Conservation (phyloP, 169 alveolate species). For the Plasmodium yoelii region DNA sequence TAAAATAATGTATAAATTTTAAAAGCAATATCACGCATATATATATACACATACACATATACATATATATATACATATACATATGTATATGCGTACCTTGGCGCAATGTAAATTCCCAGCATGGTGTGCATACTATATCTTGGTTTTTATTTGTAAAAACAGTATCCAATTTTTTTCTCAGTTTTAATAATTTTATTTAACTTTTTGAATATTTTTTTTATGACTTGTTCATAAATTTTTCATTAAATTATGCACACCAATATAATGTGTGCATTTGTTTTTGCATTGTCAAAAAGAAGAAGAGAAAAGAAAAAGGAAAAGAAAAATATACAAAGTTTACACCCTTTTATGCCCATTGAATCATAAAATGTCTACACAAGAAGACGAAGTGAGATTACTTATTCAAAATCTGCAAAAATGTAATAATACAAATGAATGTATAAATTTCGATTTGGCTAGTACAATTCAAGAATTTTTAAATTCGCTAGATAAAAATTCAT, state of each 20-base stretch:
- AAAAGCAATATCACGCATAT: not conserved
- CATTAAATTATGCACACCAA: too few relatives aligned
- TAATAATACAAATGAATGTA: constrained; percentile 55
- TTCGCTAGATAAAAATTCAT: constrained; percentile 35
- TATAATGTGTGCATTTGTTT: too few relatives aligned
- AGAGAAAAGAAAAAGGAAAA: too few relatives aligned
- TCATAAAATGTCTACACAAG: constrained; percentile 35
- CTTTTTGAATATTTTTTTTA: too few relatives aligned
- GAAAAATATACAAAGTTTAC: too few relatives aligned
- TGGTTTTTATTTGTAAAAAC: too few relatives aligned
- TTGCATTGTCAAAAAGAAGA: too few relatives aligned
- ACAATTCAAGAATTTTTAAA: constrained; percentile 54
- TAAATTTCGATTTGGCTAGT: constrained; percentile 61
- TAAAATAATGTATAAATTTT: too few relatives aligned
- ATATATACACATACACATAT: not conserved
- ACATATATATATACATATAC: too few relatives aligned
- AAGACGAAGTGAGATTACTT: constrained; percentile 26
- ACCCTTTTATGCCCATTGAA: not conserved
- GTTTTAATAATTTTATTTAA: too few relatives aligned
- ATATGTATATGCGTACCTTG: not conserved
- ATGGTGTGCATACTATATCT: not conserved
- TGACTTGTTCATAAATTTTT: too few relatives aligned
- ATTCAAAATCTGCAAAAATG: constrained; percentile 71
- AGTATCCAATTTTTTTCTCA: too few relatives aligned
- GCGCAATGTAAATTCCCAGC: not conserved